Evolutionary conservation across 441 rosid species (phyloP).

Genomic region (Adansonia gregorii): DNA sequence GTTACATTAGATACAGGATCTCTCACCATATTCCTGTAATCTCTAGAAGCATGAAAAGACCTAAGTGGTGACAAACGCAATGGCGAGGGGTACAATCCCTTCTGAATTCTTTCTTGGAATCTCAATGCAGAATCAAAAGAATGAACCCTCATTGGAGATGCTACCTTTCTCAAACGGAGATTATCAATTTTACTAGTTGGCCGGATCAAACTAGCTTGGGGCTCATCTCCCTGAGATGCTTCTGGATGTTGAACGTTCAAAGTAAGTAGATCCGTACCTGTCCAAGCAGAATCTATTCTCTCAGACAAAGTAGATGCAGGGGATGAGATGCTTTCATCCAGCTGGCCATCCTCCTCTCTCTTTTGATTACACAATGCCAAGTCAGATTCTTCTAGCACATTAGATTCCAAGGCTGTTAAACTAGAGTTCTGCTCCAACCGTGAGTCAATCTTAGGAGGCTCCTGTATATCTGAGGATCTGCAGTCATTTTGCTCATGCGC

Average conservation of each 20-base stretch:
- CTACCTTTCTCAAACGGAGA: constrained; percentile 50
- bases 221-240: constrained; percentile 43
- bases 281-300: constrained; percentile 97
- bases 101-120: constrained; percentile 58
- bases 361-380: constrained; percentile 33
- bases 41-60: constrained; percentile 94
- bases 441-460: constrained; percentile 33
- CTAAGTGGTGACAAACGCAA: constrained; percentile 56
- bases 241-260: constrained; percentile 40
- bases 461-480: constrained; percentile 37
- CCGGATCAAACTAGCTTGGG: constrained; percentile 34
- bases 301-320: constrained; percentile 71
- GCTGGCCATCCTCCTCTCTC: constrained; percentile 46
- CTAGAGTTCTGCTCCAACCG: constrained; percentile 37
- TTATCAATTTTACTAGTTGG: constrained; percentile 37
- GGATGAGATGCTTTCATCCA: constrained; percentile 46
- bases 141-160: constrained; percentile 68
- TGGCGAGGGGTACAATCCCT: constrained; percentile 64
- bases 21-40: constrained; percentile 74
- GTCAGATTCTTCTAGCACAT: constrained; percentile 36
- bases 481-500: constrained; percentile 33
- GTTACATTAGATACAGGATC: constrained; percentile 70
- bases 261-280: constrained; percentile 62
- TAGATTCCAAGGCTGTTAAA: constrained; percentile 26
- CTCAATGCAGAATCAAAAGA: constrained; percentile 91